phyloP scores from a whole-genome alignment of 495 filamentous ascomycete genomes.

The Xylaria grammica region DNA sequence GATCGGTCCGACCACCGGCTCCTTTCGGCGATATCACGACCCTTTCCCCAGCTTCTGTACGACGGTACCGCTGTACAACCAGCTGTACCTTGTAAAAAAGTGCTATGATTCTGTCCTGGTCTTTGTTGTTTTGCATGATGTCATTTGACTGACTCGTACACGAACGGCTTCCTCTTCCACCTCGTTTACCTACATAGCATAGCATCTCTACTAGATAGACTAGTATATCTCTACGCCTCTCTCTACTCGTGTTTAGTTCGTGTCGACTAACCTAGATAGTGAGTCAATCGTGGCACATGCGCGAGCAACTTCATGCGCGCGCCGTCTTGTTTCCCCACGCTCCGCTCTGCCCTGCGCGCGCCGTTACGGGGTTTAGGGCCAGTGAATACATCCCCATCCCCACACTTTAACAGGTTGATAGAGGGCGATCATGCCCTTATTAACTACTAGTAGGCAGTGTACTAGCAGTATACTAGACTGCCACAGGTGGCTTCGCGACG shows the following conservation, averaged over 20 bases:
- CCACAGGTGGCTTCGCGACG: no score
- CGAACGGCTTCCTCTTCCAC: neutral
- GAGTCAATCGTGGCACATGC: neutral
- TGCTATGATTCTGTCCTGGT: neutral
- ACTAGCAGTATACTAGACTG: no score
- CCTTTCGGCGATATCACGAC: conserved; percentile 22
- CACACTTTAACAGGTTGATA: conserved; percentile 18
- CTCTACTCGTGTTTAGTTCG: no score
- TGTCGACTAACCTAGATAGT: neutral
- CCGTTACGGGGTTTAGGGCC: no score
- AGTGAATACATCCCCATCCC: conserved; percentile 14
- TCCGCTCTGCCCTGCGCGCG: no score
- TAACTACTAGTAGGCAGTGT: neutral
- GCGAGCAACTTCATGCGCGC: neutral
- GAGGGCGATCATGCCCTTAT: conserved; percentile 22
- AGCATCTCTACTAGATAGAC: no score
- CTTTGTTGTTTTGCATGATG: conserved; percentile 1
- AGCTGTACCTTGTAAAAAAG: neutral
- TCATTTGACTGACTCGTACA: conserved; percentile 3
- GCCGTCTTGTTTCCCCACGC: neutral
- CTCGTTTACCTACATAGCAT: neutral
- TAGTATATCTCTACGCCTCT: no score
- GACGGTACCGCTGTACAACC: neutral
- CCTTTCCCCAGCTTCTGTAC: conserved; percentile 11
- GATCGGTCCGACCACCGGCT: conserved; percentile 23